A percentile compares a stretch with the other conserved stretches of the same genome.
phyloP scores from a whole-genome alignment of 1,284 basidiomycete genomes.

The Mycosarcoma mackinlayi region DNA sequence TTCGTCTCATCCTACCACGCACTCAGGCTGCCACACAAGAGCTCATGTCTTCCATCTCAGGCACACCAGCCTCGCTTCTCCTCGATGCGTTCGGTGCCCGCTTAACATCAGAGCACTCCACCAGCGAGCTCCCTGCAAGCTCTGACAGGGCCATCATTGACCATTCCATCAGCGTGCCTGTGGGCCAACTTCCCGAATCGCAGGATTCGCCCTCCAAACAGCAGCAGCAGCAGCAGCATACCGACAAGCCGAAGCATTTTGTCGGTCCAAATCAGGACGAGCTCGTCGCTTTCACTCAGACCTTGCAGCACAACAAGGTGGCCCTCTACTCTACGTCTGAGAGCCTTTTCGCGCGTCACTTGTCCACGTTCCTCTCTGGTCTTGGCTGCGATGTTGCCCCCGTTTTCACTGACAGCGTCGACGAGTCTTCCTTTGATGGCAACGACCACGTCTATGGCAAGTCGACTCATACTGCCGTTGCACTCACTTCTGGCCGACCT shows the following conservation, averaged over 20 bases:
- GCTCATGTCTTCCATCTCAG: slow-evolving; percentile 22
- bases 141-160: slow-evolving; percentile 25
- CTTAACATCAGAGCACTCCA: slow-evolving; percentile 23
- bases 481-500: slow-evolving; percentile 44
- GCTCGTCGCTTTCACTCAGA: slow-evolving; percentile 27
- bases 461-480: slow-evolving; percentile 48
- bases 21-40: slow-evolving; percentile 5
- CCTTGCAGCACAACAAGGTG: slow-evolving; percentile 37
- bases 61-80: slow-evolving; percentile 19
- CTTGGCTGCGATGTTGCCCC: slow-evolving; percentile 47
- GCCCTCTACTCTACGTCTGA: slow-evolving; percentile 43
- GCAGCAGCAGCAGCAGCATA: background rate
- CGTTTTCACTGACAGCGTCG: slow-evolving; percentile 27
- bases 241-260: slow-evolving; percentile 2
- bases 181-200: slow-evolving; percentile 20
- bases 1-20: slow-evolving; percentile 26
- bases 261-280: slow-evolving; percentile 27
- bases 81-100: slow-evolving; percentile 37
- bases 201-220: slow-evolving; percentile 4
- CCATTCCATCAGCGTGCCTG: slow-evolving; percentile 28
- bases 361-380: slow-evolving; percentile 21
- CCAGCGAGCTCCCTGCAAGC: background rate
- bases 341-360: slow-evolving; percentile 36
- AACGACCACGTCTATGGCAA: slow-evolving; percentile 21
- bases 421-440: slow-evolving; percentile 20